Evolutionary conservation across 2,329 filamentous ascomycete genomes (phyloP), one percentile per base, ranked within the genome.

Genomic region (Aspergillus sp.): DNA sequence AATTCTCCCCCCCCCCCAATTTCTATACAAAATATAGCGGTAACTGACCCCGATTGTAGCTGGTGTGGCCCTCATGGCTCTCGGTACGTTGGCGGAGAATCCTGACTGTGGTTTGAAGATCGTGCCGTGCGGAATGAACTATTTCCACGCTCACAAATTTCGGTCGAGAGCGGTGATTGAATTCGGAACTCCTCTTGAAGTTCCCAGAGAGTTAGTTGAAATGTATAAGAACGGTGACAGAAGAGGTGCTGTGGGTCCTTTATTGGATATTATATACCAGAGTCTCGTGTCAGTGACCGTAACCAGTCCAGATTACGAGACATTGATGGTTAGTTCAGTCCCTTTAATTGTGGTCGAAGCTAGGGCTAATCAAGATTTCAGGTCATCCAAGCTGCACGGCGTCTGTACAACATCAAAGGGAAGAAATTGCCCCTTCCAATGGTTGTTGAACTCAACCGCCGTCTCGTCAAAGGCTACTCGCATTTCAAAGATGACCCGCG

Each of bases 61-160:
- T 67, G 93, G 93, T 73, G 91, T 99, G 59, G 95, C 95, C 58
- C 95, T 99, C 70, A 99, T 99, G 93, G 95, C 93, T 12, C 84
- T 99, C 37, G 93, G 93, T 40, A 89, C 95, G 1, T 81, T 98
- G 52, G 91, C 90, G 5, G 88, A 91, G 56, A 87, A 93, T 61
- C 93, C 93, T 3, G 83, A 93, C 63, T 96, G 91, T 70, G 91
- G 90, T 31, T 81, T 99, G 61, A 96, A 93, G 76, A 97, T 99
- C 67, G 91, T 99, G 23, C 95, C 95, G 3, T 93, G 95, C 52
- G 93, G 93, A 67, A 97, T 99, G 93, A 99, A 99, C 76, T 99
- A 99, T 77, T 99, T 99, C 78, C 93, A 98, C 76, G 90, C 93
- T 0, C 93, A 99, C 82, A 99, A 98, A 75, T 99, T 99, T 77